Base-by-base conservation (phyloP, 2,329 filamentous ascomycete species). In the Sarocladiaceae sp. region DNA sequence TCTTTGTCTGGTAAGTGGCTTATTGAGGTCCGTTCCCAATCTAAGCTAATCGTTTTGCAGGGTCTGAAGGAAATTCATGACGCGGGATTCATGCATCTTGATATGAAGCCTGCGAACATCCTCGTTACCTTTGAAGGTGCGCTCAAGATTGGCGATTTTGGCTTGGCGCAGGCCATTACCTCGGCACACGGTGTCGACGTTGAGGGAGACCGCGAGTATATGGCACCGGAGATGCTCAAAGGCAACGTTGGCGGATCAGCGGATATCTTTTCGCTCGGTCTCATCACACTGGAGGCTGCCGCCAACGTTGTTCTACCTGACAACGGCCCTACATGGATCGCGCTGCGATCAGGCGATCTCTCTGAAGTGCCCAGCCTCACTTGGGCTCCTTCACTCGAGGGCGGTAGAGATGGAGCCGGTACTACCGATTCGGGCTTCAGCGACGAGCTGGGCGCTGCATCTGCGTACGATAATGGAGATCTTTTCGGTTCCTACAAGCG, bases 171-270 rank as follows among this genome's bases (percentile, higher is more conserved):
- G 32, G 63, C 72, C 10, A 91, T 86, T 81, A 87, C 89, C 12
- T 86, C 84, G 13, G 76, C 82, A 37, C 73, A 79, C 45, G 80
- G 82, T 45, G 84, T 93, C 48, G 89, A 96, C 53, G 85, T 87
- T 33, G 93, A 98, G 67, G 93, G 93, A 24, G 93, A 98, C 60
- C 86, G 93, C 41, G 88, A 95, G 60, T 98, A 98, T 61, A 91
- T 98, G 59, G 91, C 87, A 1, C 90, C 90, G 0, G 93, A 98
- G 64, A 88, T 95, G 49, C 78, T 98, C 16, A 80, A 80, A 58
- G 91, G 90, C 33, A 79, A 82, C 50, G 93, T 85, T 54, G 89
- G 95, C 66, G 93, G 91, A 62, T 86, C 91, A 29, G 86, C 89
- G 27, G 93, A 98, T 63, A 78, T 98, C 42, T 98, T 96, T 63